A percentile compares a stretch with the other conserved stretches of the same genome.
These are phyloP conservation scores for Phytophthora ramorum DNA, from an alignment of 352 stramenopile species.

Conservation along the genomic window DNA sequence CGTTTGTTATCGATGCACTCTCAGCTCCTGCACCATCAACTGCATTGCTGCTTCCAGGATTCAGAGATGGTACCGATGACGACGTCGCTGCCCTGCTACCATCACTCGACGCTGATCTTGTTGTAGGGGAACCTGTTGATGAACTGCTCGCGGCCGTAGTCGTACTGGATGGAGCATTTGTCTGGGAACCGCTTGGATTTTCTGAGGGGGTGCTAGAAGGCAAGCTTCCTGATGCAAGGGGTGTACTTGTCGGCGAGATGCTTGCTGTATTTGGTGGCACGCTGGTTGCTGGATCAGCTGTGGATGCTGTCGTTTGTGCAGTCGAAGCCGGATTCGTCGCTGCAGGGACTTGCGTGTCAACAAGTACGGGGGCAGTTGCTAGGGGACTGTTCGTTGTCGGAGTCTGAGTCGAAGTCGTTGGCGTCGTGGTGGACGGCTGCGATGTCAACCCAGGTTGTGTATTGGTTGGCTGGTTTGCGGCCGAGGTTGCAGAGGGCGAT, in stretches of 20 bases:
- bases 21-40: conserved; percentile 8
- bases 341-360: conserved; percentile 11
- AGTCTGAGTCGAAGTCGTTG: background rate
- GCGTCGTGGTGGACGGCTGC: conserved; percentile 4
- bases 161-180: background rate
- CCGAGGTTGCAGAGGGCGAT: conserved; percentile 2
- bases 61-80: background rate
- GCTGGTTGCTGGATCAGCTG: conserved; percentile 9
- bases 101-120: background rate
- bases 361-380: conserved; percentile 6
- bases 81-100: conserved; percentile 5
- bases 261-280: conserved; percentile 1
- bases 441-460: background rate
- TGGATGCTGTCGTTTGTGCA: conserved; percentile 8
- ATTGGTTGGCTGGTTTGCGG: background rate
- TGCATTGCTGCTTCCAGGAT: conserved; percentile 3
- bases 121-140: background rate
- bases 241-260: conserved; percentile 4
- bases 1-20: background rate
- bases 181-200: background rate
- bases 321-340: background rate
- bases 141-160: conserved; percentile 7
- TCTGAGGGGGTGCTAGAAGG: background rate
- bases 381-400: conserved; percentile 9
- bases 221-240: background rate